phyloP scores from a whole-genome alignment of 257 asterid species.

The Solanum piurae region DNA sequence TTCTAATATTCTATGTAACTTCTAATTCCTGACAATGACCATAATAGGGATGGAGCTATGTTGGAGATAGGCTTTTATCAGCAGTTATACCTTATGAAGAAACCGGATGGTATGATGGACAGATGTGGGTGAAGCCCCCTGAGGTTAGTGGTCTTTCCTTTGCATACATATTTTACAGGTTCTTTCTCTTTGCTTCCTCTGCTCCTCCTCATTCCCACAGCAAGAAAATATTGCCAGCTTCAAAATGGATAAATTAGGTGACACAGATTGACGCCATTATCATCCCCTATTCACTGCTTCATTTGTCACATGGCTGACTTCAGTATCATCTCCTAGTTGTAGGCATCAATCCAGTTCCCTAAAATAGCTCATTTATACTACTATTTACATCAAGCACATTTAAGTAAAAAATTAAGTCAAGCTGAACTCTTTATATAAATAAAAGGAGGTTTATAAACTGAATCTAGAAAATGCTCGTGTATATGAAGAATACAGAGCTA shows the following conservation, averaged over 20 bases:
- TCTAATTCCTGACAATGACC: background rate
- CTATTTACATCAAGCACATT: background rate
- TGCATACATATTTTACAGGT: background rate
- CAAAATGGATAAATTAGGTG: background rate
- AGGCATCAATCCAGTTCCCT: background rate
- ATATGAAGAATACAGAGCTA: background rate
- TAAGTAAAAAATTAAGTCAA: background rate
- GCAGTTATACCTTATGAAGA: slow-evolving; percentile 90
- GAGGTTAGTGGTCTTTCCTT: slow-evolving; percentile 39
- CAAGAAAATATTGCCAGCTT: background rate
- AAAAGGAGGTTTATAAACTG: background rate
- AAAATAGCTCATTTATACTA: background rate
- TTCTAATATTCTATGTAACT: background rate
- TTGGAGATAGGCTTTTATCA: slow-evolving; percentile 77
- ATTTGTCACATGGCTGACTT: background rate
- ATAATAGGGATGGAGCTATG: slow-evolving; percentile 81
- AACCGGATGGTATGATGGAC: slow-evolving; percentile 92
- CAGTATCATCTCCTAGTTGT: background rate
- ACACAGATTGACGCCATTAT: background rate
- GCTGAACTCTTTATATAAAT: background rate
- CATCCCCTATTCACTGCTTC: background rate
- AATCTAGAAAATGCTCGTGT: background rate
- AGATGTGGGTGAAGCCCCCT: slow-evolving; percentile 97
- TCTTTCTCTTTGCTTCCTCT: background rate
- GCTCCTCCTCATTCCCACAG: background rate